Base-by-base conservation (phyloP, 805 yeast species). In the Pichia nanzhaoensis region DNA sequence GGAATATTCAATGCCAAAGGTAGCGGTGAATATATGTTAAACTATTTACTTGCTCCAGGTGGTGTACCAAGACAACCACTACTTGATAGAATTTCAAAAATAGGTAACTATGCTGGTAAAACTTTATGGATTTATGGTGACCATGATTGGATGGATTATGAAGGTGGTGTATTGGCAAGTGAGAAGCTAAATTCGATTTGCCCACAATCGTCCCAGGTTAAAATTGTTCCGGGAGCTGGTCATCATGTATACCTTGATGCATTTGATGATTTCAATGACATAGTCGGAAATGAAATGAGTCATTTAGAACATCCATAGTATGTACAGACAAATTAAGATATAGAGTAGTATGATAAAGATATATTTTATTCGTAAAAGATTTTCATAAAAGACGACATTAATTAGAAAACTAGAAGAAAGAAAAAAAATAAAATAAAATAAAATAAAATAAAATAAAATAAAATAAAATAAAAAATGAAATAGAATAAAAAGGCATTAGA, bases 11-110 rank as follows among this genome's bases (percentile, higher is more conserved):
- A 82, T 52, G 82, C 86, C 7, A 77, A 72, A 3, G 99, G 99
- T 0, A 85, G 95, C 0, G 98, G 98, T 6, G 99, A 91, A 65
- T 91, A 91, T 60, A 81, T 91, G 70, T 68, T 93, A 52, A 84
- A 87, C 53, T 84, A 83, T 57, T 69, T 89, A 17, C 66, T 91
- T 20, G 90, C 87, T 0, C 95, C 96, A 6, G 99, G 98, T 3
- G 98, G 95, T 0, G 77, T 78, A 40, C 95, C 97, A 1, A 70
- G 96, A 50, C 67, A 74, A 54, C 95, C 98, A 1, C 66, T 91
- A 43, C 61, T 71, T 3, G 64, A 69, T 36, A 62, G 84, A 18
- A 69, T 83, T 13, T 78, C 84, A 34, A 24, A 39, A 20, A 20
- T 48, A 19, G 31, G 37, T 9, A 27, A 39, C 2, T 39, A 20